Base-by-base conservation (phyloP, 768 basidiomycete genomes). In the Suillus bovinus region DNA sequence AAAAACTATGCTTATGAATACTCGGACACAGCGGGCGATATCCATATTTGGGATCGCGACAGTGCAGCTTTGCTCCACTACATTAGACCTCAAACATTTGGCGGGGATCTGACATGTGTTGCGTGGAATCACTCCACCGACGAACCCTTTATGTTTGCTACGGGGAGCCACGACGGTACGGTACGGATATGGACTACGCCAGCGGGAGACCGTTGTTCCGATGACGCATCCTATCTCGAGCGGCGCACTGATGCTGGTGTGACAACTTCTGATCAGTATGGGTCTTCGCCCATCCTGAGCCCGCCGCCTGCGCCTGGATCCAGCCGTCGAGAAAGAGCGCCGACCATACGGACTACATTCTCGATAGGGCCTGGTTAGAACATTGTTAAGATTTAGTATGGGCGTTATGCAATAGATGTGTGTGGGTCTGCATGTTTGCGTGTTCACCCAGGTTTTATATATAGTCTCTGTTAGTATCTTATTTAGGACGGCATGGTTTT, bases 41-140 rank as follows among this genome's bases (percentile, higher is more conserved):
- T 94, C 16, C 88, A 91, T 69, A 90, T 93, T 14, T 94, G 92
- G 92, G 92, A 94, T 68, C 84, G 86, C 63, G 90, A 93, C 74
- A 89, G 88, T 13, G 92, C 84, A 6, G 81, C 85, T 9, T 76
- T 91, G 1, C 78, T 94, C 3, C 90, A 91, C 64, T 82, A 86
- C 64, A 81, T 94, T 66, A 85, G 82, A 16, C 82, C 86, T 33
- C 87, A 86, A 69, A 77, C 77, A 13, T 81, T 83, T 34, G 82
- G 84, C 2, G 88, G 88, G 29, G 90, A 92, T 69, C 70, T 93
- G 62, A 93, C 92, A 10, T 90, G 89, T 64, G 83, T 93, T 44
- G 89, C 89, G 16, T 93, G 91, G 90, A 93, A 91, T 69, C 84
- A 83, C 61, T 82, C 82, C 3, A 81, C 82, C 7, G 84, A 82